Evolutionary conservation across 352 stramenopile genomes (phyloP), one percentile per base, ranked within the genome.

Genomic region (Phytophthora podocarpi): DNA sequence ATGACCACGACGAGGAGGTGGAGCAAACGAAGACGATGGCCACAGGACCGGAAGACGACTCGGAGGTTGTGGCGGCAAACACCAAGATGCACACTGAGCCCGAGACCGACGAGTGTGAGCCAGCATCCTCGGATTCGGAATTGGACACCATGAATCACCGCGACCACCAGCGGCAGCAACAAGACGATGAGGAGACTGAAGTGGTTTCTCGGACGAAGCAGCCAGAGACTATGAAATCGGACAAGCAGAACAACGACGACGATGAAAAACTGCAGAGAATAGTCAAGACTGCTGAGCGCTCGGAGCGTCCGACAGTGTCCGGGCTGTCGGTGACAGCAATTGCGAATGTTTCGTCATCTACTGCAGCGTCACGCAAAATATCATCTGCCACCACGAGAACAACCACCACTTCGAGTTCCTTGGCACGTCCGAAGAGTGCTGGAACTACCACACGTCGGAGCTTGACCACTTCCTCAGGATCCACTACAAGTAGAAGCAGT

Each of bases 401-500:
- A 16, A 50, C 46, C 4, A 62, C 32, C 4, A 67, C 32, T 34
- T 56, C 53, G 2, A 68, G 59, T 27, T 75, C 75, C 12, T 66
- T 83, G 13, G 64, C 64, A 31, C 79, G 81, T 13, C 76, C 78
- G 0, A 83, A 85, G 39, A 90, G 72, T 64, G 72, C 72, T 13
- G 64, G 64, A 20, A 52, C 61, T 0, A 69, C 56, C 1, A 45
- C 59, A 32, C 60, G 61, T 12, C 65, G 61, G 12, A 70, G 32
- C 27, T 40, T 53, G 20, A 46, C 26, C 6, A 51, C 43, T 28
- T 53, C 56, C 0, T 39, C 64, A 18, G 46, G 40, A 21, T 21
- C 35, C 18, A 27, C 27, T 13, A 46, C 58, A 21, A 54, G 45
- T 36, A 49, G 47, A 67, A 46, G 46, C 68, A 42, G 36, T 28